Evolutionary conservation across 176 grass and related monocot genomes (phyloP), one percentile per base, ranked within the genome.

Genomic region (Musa troglodytarum): DNA sequence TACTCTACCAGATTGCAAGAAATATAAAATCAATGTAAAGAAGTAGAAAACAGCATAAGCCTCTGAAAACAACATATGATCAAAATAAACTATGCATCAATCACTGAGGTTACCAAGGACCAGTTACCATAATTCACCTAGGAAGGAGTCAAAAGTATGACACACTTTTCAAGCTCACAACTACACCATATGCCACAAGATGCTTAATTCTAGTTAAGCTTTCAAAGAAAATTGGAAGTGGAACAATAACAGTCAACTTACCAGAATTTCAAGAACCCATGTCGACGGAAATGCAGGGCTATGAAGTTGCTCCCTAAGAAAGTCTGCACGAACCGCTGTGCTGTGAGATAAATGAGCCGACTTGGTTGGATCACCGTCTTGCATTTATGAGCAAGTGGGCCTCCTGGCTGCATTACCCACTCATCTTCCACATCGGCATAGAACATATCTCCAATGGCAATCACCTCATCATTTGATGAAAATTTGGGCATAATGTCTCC

Each of bases 231-330:
- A 29, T 59, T 63, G 1, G 28, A 81, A 52, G 15, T 68, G 1
- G 68, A 70, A 61, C 29, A 34, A 2, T 19, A 70, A 64, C 9
- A 14, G 52, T 20, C 66, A 78, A 43, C 80, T 76, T 79, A 95
- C 91, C 91, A 98, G 82, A 98, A 98, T 71, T 93, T 93, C 11
- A 98, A 86, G 81, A 89, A 98, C 12, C 94, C 94, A 81, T 93
- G 94, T 20, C 94, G 84, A 43, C 94, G 86, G 65, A 98, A 98
- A 86, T 98, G 94, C 76, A 98, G 85, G 54, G 90, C 90, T n/a
- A 98, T 79, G 64, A 91, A 98, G 83, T 98, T 93, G 29, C 80
- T 82, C 7, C 94, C 94, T 80, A 98, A 77, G 76, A 93, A 93
- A 75, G 94, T 98, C 84, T 98, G 94, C 58, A 98, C 86, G 61